Evolutionary conservation across 169 alveolate genomes (phyloP).

Genomic region (Besnoitia besnoiti): DNA sequence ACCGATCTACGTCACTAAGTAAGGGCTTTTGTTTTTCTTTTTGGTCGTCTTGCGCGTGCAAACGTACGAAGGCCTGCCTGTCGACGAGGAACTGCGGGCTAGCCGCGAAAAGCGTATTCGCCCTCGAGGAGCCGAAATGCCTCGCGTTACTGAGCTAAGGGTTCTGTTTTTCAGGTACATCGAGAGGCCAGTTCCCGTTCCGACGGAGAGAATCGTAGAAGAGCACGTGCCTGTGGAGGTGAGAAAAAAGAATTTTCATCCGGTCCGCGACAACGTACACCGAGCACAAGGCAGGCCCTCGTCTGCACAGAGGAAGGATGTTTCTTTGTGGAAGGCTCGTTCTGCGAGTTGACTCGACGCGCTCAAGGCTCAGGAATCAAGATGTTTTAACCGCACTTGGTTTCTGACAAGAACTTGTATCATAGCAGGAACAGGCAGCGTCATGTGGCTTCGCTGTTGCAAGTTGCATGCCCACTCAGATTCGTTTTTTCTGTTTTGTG

Average conservation of each 20-base stretch:
- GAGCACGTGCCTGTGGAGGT: slow-evolving; percentile 43
- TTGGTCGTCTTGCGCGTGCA: too few species aligned
- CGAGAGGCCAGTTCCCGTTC: slow-evolving; percentile 36
- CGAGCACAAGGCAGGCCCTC: too few species aligned
- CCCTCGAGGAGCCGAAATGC: not conserved
- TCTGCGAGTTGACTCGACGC: too few species aligned
- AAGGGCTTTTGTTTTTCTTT: not conserved
- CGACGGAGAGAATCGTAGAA: slow-evolving; percentile 42
- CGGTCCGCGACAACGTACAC: too few species aligned
- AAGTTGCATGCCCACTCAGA: not conserved
- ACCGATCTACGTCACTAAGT: slow-evolving; percentile 51
- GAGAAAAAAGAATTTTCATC: not conserved
- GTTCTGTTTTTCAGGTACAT: slow-evolving; percentile 23
- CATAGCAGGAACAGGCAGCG: too few species aligned
- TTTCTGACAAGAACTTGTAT: too few species aligned
- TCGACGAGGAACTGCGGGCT: not conserved
- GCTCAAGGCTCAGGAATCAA: too few species aligned
- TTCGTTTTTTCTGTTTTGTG: not conserved
- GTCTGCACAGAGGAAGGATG: too few species aligned
- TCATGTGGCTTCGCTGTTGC: not conserved
- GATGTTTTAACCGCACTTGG: too few species aligned
- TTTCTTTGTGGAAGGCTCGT: too few species aligned
- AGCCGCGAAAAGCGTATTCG: not conserved
- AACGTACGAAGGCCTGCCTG: not conserved
- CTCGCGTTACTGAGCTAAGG: not conserved